Percentiles rank a stretch among this genome's conserved stretches.
Evolutionary conservation across 2,329 filamentous ascomycete species (phyloP).

Genomic region (Calonectria honghensis): DNA sequence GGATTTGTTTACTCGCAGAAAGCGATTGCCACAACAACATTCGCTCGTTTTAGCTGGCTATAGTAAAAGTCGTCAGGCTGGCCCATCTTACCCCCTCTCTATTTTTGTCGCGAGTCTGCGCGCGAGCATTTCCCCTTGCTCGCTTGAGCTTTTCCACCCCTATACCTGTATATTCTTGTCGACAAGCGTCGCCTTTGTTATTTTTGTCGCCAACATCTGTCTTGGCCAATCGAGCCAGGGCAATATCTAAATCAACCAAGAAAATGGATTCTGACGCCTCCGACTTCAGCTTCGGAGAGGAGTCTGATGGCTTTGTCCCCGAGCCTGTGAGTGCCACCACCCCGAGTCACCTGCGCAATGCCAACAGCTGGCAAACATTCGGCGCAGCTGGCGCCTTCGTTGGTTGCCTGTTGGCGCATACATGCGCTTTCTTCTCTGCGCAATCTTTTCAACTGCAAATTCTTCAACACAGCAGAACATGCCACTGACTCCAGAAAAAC

Average conservation of each 20-base stretch:
- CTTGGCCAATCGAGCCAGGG: conserved; percentile 45
- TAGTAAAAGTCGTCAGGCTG: conserved; percentile 51
- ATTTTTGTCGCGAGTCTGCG: conserved; percentile 53
- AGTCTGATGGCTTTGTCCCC: conserved; percentile 66
- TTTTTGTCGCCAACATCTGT: conserved; percentile 45
- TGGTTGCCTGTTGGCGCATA: conserved; percentile 17
- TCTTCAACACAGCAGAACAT: neutral
- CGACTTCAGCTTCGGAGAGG: conserved; percentile 67
- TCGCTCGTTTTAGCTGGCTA: conserved; percentile 46
- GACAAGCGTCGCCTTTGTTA: conserved; percentile 45
- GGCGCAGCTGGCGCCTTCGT: neutral
- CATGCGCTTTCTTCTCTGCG: conserved; percentile 16
- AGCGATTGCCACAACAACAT: conserved; percentile 56
- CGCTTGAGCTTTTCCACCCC: conserved; percentile 44
- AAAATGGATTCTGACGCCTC: conserved; percentile 77
- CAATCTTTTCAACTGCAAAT: conserved; percentile 17
- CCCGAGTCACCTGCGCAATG: conserved; percentile 1
- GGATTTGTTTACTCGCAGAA: conserved; percentile 57
- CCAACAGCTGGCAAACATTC: neutral
- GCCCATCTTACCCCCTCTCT: conserved; percentile 49
- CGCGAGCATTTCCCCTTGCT: conserved; percentile 48
- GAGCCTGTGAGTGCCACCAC: conserved; percentile 58
- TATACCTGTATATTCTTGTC: conserved; percentile 48
- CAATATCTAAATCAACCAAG: conserved; percentile 48
- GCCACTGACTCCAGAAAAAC: conserved; percentile 48